Evolutionary conservation across 805 yeast species (phyloP).

Genomic region (Yamadazyma akitaensis): DNA sequence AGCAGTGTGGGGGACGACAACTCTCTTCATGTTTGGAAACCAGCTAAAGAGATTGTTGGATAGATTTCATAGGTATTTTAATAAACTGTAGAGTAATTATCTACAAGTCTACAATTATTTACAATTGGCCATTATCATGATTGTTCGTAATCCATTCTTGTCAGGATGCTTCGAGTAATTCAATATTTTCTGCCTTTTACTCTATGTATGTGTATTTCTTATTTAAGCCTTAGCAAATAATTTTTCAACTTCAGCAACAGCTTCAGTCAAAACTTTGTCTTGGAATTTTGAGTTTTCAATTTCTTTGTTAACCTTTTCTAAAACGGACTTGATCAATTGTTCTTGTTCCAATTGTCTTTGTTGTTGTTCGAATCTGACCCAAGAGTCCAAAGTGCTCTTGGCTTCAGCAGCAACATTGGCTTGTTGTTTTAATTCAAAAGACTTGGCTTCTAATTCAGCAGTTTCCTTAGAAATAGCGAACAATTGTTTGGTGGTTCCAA

Average conservation of each 20-base stretch:
- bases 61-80: background rate
- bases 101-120: too few relatives aligned
- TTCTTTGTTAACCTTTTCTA: slow-evolving; percentile 84
- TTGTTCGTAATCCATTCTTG: too few relatives aligned
- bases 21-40: slow-evolving; percentile 83
- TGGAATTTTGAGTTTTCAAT: slow-evolving; percentile 87
- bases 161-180: too few relatives aligned
- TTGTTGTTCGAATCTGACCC: slow-evolving; percentile 98
- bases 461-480: slow-evolving; percentile 96
- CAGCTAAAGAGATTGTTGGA: slow-evolving; percentile 31
- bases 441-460: slow-evolving; percentile 90
- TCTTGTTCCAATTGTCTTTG: slow-evolving; percentile 95
- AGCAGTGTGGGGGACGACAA: slow-evolving; percentile 84
- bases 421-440: slow-evolving; percentile 89
- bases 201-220: slow-evolving; percentile 6
- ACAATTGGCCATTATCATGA: too few relatives aligned
- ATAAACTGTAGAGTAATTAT: too few relatives aligned
- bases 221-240: slow-evolving; percentile 50
- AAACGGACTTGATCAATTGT: slow-evolving; percentile 82
- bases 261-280: slow-evolving; percentile 84
- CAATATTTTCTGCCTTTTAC: too few relatives aligned
- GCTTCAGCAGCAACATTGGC: slow-evolving; percentile 88
- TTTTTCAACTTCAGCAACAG: slow-evolving; percentile 89
- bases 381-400: slow-evolving; percentile 91
- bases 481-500: slow-evolving; percentile 82